Evolutionary conservation across 352 stramenopile genomes (phyloP).

Genomic region (Pythium phragmitis): DNA sequence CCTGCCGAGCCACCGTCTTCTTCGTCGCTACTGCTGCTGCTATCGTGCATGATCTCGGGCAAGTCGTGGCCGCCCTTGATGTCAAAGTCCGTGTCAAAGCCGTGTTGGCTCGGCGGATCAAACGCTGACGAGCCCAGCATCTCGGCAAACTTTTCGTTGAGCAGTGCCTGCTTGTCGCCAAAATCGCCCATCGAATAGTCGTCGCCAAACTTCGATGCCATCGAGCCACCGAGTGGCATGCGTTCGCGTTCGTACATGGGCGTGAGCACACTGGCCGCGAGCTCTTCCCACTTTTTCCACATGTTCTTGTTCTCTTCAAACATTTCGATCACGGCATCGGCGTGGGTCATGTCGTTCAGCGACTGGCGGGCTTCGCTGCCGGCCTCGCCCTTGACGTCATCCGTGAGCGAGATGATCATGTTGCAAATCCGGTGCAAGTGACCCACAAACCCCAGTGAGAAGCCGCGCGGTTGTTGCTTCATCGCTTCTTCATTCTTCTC

Average conservation of each 20-base stretch:
- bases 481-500: constrained; percentile 74
- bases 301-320: constrained; percentile 71
- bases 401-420: constrained; percentile 79
- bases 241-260: constrained; percentile 81
- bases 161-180: constrained; percentile 65
- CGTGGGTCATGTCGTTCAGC: constrained; percentile 86
- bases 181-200: constrained; percentile 81
- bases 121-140: constrained; percentile 78
- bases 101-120: constrained; percentile 38
- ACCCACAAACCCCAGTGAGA: constrained; percentile 77
- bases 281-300: constrained; percentile 82
- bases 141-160: constrained; percentile 84
- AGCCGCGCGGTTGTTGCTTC: constrained; percentile 47
- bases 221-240: constrained; percentile 67
- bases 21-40: constrained; percentile 82
- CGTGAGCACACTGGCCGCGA: constrained; percentile 62
- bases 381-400: constrained; percentile 64
- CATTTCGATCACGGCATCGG: constrained; percentile 76
- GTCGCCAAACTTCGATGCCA: constrained; percentile 48
- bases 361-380: constrained; percentile 55
- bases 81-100: constrained; percentile 78
- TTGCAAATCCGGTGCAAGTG: constrained; percentile 86
- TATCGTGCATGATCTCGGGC: constrained; percentile 86
- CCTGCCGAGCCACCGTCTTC: constrained; percentile 55
- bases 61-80: constrained; percentile 62